Evolutionary conservation across 768 basidiomycete species (phyloP).

Genomic region (Crepidotus variabilis): DNA sequence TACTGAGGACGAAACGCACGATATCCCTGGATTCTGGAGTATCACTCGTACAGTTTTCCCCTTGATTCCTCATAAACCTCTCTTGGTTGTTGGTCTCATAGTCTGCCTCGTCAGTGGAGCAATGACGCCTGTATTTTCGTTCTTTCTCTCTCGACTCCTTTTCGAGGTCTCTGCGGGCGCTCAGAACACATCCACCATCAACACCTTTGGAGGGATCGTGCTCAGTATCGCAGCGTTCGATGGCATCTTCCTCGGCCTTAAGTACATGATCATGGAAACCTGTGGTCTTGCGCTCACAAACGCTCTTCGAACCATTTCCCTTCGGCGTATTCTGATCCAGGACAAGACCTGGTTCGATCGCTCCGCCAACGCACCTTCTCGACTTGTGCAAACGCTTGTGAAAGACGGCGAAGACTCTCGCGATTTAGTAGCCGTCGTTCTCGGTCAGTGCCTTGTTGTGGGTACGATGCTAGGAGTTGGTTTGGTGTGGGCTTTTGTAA

Average conservation of each 20-base stretch:
- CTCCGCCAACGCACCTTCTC: neutral
- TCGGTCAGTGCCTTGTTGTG: conserved; percentile 72
- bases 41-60: conserved; percentile 60
- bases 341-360: conserved; percentile 86
- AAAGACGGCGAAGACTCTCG: conserved; percentile 91
- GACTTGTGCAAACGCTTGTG: conserved; percentile 69
- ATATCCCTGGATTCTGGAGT: conserved; percentile 40
- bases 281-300: conserved; percentile 38
- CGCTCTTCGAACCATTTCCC: conserved; percentile 53
- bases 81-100: conserved; percentile 67
- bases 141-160: conserved; percentile 77
- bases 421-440: conserved; percentile 65
- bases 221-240: conserved; percentile 74
- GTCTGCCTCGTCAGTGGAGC: conserved; percentile 70
- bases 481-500: conserved; percentile 81
- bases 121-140: conserved; percentile 91
- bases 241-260: conserved; percentile 68
- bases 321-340: conserved; percentile 63
- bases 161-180: conserved; percentile 73
- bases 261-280: conserved; percentile 79
- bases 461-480: conserved; percentile 79
- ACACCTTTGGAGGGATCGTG: conserved; percentile 67
- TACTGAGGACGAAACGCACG: conserved; percentile 12
- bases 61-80: conserved; percentile 67
- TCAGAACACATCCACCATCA: conserved; percentile 54